Conservation (phyloP, 2,329 filamentous ascomycete species). For the Diaporthe sp. region DNA sequence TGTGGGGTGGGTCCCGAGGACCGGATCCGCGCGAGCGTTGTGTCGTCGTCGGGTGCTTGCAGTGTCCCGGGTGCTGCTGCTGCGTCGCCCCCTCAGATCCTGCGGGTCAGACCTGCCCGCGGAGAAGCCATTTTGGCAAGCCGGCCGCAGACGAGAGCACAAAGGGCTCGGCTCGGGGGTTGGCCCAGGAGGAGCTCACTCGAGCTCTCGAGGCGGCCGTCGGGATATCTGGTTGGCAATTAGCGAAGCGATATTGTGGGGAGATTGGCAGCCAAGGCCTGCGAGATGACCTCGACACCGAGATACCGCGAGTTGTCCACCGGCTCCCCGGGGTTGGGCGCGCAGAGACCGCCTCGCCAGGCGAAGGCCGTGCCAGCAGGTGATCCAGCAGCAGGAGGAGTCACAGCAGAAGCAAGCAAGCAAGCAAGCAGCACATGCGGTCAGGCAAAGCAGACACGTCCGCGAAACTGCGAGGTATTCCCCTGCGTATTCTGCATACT, state of each 20-base stretch:
- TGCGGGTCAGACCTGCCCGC: conserved; percentile 3
- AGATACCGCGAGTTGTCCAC: background rate
- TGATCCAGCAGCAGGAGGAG: background rate
- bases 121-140: background rate
- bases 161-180: background rate
- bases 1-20: background rate
- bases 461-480: background rate
- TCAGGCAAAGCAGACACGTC: conserved; percentile 9
- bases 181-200: too few relatives aligned
- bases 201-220: background rate
- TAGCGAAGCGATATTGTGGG: conserved; percentile 22
- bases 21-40: conserved; percentile 3
- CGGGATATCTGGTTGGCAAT: conserved; percentile 15
- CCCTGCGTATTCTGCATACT: background rate
- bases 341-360: background rate
- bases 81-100: background rate
- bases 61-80: conserved; percentile 3
- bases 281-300: conserved; percentile 17
- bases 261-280: conserved; percentile 9
- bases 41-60: conserved; percentile 6
- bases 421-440: conserved; percentile 1
- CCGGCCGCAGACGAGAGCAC: background rate
- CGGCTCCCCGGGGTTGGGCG: background rate
- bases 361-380: background rate
- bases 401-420: background rate